Evolutionary conservation across 352 stramenopile species (phyloP).

Genomic region (Blastocystis sp.): DNA sequence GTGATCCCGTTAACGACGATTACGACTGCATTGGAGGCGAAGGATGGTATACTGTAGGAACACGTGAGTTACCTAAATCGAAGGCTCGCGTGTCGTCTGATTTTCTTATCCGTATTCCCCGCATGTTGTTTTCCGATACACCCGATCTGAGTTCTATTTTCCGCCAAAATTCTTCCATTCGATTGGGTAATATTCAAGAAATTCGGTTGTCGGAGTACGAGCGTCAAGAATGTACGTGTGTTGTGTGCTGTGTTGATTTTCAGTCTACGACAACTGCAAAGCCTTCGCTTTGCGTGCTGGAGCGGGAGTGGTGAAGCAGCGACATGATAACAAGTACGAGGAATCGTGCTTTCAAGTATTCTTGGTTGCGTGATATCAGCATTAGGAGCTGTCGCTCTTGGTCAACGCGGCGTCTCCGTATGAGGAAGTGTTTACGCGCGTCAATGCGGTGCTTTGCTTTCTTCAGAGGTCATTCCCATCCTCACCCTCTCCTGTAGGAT

Average conservation of each 20-base stretch:
- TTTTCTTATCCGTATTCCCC: neutral
- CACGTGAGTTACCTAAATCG: neutral
- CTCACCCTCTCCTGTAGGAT: neutral
- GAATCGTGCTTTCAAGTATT: conserved; percentile 7
- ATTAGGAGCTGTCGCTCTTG: conserved; percentile 38
- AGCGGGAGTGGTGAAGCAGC: neutral
- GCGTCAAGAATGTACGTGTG: conserved; percentile 17
- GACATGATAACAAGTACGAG: conserved; percentile 11
- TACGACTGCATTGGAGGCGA: conserved; percentile 56
- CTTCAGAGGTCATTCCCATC: conserved; percentile 5
- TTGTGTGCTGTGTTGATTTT: neutral
- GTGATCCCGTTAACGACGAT: neutral
- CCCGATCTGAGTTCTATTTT: neutral
- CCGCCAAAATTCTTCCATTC: conserved; percentile 31
- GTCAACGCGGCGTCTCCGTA: conserved; percentile 30
- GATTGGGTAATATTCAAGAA: conserved; percentile 31
- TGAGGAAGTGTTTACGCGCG: conserved; percentile 45
- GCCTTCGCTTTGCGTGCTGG: neutral
- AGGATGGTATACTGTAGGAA: conserved; percentile 25
- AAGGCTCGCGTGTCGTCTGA: conserved; percentile 15
- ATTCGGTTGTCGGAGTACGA: conserved; percentile 35
- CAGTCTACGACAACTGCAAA: neutral
- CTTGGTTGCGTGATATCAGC: neutral
- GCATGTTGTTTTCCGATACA: conserved; percentile 16
- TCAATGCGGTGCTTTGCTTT: conserved; percentile 45